These are phyloP conservation scores for Adansonia rubrostipa DNA, from an alignment of 441 rosid species.

Conservation along the genomic window DNA sequence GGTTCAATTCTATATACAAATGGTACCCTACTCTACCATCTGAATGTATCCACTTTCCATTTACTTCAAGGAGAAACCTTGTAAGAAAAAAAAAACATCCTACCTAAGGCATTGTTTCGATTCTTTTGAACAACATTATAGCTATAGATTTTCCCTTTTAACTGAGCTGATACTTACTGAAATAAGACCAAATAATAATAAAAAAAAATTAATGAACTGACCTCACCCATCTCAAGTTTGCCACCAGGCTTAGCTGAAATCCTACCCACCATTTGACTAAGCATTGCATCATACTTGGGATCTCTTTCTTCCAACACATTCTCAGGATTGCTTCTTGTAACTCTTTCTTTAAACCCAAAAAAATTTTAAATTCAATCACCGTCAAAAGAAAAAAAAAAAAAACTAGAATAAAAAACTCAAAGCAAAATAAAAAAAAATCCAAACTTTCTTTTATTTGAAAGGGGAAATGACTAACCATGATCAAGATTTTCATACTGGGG, in stretches of 20 bases:
- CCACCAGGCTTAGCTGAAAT: conserved; percentile 83
- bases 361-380: background rate
- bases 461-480: conserved; percentile 7
- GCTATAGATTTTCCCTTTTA: background rate
- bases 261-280: conserved; percentile 86
- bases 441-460: background rate
- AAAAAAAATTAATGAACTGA: conserved; percentile 37
- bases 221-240: conserved; percentile 86
- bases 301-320: conserved; percentile 68
- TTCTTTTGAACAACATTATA: conserved; percentile 15
- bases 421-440: background rate
- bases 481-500: conserved; percentile 21
- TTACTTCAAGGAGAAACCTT: background rate
- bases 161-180: background rate
- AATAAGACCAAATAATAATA: background rate
- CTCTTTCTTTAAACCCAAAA: conserved; percentile 37
- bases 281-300: conserved; percentile 78
- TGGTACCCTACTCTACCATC: background rate
- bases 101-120: conserved; percentile 1
- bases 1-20: background rate
- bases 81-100: background rate
- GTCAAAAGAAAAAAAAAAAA: background rate
- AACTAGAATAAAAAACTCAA: too few species aligned
- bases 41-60: background rate
- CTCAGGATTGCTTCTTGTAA: conserved; percentile 45